Base-by-base conservation (phyloP, 345 rosid species). In the Arabidopsis arenosa region DNA sequence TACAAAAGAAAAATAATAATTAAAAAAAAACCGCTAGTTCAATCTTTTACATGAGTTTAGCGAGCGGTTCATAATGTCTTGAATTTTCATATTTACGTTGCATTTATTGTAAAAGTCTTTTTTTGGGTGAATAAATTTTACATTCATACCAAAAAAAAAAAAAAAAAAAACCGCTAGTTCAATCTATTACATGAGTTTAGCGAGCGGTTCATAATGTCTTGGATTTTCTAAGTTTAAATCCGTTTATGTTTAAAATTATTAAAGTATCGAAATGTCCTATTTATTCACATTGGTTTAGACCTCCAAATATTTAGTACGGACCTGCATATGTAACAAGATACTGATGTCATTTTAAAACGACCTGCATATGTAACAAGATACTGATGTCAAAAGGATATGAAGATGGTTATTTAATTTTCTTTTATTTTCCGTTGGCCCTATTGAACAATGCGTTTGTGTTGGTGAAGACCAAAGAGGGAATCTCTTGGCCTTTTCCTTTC, bases 401-500 rank as follows among this genome's bases (percentile, higher is more conserved):
- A 21, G 21, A 41, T 10, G 10, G 14, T 36, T 67, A 21, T 7
- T 9, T n/a, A 21, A 21, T 21, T 5, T 40, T 3, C 15, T 5
- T 32, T 32, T 37, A 35, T 5, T 32, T 32, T 37, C 45, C 5
- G 8, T 30, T 64, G 56, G 43, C 30, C 57, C 44, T 21, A 51
- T 36, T 12, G 71, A 11, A 66, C 60, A 53, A 56, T 64, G 64
- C 77, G 48, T 64, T 64, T 64, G 49, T 44, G 77, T 44, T 73
- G 63, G 63, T 73, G 64, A 75, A 75, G 78, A 75, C 66, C 44
- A 30, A 39, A 57, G 60, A 59, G 4, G 52, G 73, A 75, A 66
- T 66, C 79, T 66, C 23, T 66, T 39, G 23, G 54, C 36, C 26
- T 32, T 75, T 56, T 47, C n/a, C 43, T 66, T 66, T 66, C 41